Conservation (phyloP, 2,329 filamentous ascomycete species). For the Penicillium sp. region DNA sequence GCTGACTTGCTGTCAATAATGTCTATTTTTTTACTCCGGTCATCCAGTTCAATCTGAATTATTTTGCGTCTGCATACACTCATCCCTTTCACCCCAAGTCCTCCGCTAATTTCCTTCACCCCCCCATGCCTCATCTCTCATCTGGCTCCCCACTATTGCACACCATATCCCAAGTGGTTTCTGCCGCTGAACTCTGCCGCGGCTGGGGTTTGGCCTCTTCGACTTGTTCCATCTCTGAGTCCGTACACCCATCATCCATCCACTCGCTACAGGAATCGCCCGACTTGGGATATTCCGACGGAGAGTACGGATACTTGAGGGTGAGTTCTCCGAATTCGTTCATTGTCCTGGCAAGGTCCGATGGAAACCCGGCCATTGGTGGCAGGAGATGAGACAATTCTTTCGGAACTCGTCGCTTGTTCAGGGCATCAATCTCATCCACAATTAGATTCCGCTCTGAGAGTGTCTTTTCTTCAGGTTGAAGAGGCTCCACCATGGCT, state of each 20-base stretch:
- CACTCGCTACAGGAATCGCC: slow-evolving; percentile 5
- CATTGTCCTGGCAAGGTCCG: too few species aligned
- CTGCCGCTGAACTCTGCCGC: background rate
- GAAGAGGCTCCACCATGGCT: slow-evolving; percentile 1
- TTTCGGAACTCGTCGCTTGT: too few species aligned
- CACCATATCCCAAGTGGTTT: slow-evolving; percentile 23
- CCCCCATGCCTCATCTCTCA: too few species aligned
- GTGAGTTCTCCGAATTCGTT: background rate
- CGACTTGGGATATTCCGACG: slow-evolving; percentile 3
- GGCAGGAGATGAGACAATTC: too few species aligned
- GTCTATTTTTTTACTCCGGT: slow-evolving; percentile 19
- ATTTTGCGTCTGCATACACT: background rate
- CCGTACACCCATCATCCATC: slow-evolving; percentile 15
- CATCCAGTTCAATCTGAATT: slow-evolving; percentile 4
- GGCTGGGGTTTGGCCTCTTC: background rate
- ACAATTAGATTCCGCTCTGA: too few species aligned
- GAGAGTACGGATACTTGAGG: background rate
- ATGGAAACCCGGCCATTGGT: too few species aligned
- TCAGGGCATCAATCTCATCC: background rate
- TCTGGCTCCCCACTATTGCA: slow-evolving; percentile 14
- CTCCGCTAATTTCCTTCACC: too few species aligned
- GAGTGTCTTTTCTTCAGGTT: background rate
- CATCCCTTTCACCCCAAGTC: background rate
- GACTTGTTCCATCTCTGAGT: background rate
- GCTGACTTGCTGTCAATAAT: slow-evolving; percentile 30